Evolutionary conservation across 495 filamentous ascomycete species (phyloP), one percentile per base, ranked within the genome.

Genomic region (Aspergillus nidulans): DNA sequence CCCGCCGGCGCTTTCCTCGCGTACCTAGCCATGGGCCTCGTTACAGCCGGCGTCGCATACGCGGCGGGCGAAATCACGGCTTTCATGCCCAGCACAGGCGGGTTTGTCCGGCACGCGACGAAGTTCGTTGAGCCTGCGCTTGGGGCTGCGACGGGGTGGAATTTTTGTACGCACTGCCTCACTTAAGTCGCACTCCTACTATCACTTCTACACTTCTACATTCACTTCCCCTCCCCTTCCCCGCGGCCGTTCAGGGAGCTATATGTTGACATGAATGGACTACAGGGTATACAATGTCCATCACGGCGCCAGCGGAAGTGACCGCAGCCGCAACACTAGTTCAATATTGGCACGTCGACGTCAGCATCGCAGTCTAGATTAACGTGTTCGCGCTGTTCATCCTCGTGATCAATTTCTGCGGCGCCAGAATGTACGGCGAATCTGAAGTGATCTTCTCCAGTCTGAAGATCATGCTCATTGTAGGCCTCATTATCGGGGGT

Each of bases 21-120:
- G 13, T 91, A 85, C 59, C 57, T 70, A 15, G 60, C 80, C 46
- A 74, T 83, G 55, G 82, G 82, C 3, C 63, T 78, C 18, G 59
- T 83, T 25, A 77, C 82, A 18, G 83, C 72, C 58, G 60, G 80
- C 26, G 80, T 72, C 46, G 74, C 79, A 68, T 62, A 67, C 23
- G 67, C 61, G 7, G 59, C 72, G 19, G 84, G 84, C 30, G 86
- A 90, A 64, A 84, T 90, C 79, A 80, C 83, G 6, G 84, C 86
- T 13, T 87, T 81, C 58, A 77, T 89, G n/a, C 88, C 88, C 10
- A 77, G 86, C 15, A 77, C 85, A 6, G 87, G 88, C 46, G 79
- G 83, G 6, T 86, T 89, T 60, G 82, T 85, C 16, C 73, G 84
- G 46, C 89, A 85, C 64, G 83, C 83, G 24, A 77, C 82, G 24